Evolutionary conservation across 208 protist genomes (phyloP).

Genomic region (Acanthamoeba castellanii): DNA sequence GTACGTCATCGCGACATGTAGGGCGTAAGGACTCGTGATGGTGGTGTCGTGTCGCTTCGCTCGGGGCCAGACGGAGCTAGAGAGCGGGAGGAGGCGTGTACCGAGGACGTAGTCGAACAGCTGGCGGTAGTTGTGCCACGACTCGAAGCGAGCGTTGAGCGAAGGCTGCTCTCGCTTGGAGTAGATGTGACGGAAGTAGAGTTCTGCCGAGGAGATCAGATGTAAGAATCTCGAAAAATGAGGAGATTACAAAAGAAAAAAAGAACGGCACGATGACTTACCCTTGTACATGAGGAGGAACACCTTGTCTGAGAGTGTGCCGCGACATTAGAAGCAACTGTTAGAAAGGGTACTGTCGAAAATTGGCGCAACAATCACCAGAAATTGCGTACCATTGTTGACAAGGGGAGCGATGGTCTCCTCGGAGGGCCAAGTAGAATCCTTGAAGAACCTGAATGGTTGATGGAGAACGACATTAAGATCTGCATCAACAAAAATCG

Average conservation of each 20-base stretch:
- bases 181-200: slow-evolving; percentile 93
- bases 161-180: slow-evolving; percentile 83
- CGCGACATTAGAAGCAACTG: neutral
- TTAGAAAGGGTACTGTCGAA: neutral
- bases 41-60: neutral
- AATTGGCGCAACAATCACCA: neutral
- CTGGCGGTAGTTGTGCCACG: slow-evolving; percentile 90
- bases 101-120: slow-evolving; percentile 90
- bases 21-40: neutral
- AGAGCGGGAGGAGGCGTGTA: neutral
- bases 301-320: slow-evolving; percentile 4
- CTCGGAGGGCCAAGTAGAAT: slow-evolving; percentile 82
- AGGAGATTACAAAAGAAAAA: neutral
- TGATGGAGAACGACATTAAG: neutral
- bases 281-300: slow-evolving; percentile 46
- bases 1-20: neutral
- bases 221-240: neutral
- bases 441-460: slow-evolving; percentile 80
- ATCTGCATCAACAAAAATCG: neutral
- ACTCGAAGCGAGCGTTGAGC: slow-evolving; percentile 85
- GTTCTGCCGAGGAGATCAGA: slow-evolving; percentile 85
- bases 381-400: slow-evolving; percentile 64
- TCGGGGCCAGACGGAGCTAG: neutral
- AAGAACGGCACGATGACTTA: neutral
- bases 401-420: slow-evolving; percentile 81